A percentile compares a stretch with the other conserved stretches of the same genome.
Evolutionary conservation across 768 basidiomycete species (phyloP).

Genomic region (Leucosporidium yakuticum): DNA sequence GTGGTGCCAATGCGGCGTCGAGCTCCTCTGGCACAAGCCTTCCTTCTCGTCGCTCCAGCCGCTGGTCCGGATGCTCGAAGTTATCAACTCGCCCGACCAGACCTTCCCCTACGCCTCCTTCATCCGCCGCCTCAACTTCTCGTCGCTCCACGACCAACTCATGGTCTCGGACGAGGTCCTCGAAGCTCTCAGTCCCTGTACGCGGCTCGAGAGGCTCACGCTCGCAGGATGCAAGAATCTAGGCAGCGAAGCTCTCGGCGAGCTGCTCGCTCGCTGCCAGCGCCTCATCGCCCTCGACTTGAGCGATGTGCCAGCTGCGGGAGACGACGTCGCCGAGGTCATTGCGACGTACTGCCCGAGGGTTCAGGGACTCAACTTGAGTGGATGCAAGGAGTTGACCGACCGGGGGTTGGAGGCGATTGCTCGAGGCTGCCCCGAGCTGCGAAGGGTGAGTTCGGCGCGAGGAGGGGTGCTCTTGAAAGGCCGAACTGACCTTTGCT

Average conservation of each 20-base stretch:
- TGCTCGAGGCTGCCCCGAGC: conserved; percentile 64
- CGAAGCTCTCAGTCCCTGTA: conserved; percentile 63
- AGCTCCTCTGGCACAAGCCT: conserved; percentile 91
- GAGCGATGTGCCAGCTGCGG: conserved; percentile 71
- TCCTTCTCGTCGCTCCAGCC: conserved; percentile 62
- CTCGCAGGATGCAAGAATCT: conserved; percentile 76
- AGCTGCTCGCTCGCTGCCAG: conserved; percentile 62
- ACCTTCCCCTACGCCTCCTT: conserved; percentile 83
- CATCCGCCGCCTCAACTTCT: conserved; percentile 85
- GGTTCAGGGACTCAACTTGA: conserved; percentile 86
- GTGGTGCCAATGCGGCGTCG: conserved; percentile 95
- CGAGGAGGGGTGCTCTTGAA: background rate
- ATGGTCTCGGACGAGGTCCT: conserved; percentile 70
- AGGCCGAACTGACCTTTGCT: background rate
- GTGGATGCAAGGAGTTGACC: conserved; percentile 71
- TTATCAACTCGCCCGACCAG: conserved; percentile 51
- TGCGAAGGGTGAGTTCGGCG: conserved; percentile 55
- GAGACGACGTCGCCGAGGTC: conserved; percentile 68
- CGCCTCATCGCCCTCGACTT: conserved; percentile 88
- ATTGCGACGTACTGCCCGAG: conserved; percentile 69
- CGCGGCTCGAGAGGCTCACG: conserved; percentile 83
- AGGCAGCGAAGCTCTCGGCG: conserved; percentile 66
- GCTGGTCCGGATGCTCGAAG: conserved; percentile 68
- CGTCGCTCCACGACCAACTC: conserved; percentile 53
- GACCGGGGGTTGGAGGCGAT: conserved; percentile 71